Evolutionary conservation across 179 eudicot genomes (phyloP).

Genomic region (Camellia oleifera): DNA sequence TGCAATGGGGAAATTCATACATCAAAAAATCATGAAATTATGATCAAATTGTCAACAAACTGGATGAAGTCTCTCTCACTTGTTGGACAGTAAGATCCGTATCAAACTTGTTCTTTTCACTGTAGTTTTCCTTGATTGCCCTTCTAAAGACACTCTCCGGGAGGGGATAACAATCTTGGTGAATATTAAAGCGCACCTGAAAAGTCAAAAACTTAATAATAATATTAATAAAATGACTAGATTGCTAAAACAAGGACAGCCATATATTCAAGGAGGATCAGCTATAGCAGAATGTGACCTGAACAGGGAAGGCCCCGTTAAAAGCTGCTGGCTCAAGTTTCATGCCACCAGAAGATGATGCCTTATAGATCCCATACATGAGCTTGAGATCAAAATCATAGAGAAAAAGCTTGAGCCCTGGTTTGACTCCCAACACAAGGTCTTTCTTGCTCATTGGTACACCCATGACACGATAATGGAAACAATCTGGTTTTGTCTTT

Average conservation of each 20-base stretch:
- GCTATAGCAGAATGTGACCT: conserved; percentile 40
- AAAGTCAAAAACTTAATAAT: conserved; percentile 10
- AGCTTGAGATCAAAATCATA: conserved; percentile 80
- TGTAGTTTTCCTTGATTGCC: conserved; percentile 68
- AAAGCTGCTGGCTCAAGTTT: conserved; percentile 88
- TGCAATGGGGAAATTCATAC: conserved; percentile 26
- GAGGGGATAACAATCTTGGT: conserved; percentile 64
- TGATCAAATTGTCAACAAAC: background rate
- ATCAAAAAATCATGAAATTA: background rate
- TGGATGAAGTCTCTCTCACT: conserved; percentile 34
- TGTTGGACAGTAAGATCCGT: conserved; percentile 61
- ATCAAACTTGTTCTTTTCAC: conserved; percentile 59
- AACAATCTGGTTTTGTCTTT: conserved; percentile 33
- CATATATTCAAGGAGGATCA: background rate
- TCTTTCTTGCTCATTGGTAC: conserved; percentile 55
- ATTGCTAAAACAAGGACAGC: background rate
- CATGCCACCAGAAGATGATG: conserved; percentile 79
- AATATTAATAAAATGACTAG: conserved; percentile 11
- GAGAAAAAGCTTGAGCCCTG: conserved; percentile 57
- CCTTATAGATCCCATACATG: conserved; percentile 74
- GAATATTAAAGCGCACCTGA: conserved; percentile 68
- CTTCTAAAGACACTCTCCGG: conserved; percentile 65
- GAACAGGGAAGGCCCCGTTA: conserved; percentile 81
- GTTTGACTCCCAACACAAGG: conserved; percentile 58
- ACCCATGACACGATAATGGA: conserved; percentile 69